Base-by-base conservation (phyloP, 225 moss, liverwort and hornwort genomes). In the Pseudoscleropodium purum region DNA sequence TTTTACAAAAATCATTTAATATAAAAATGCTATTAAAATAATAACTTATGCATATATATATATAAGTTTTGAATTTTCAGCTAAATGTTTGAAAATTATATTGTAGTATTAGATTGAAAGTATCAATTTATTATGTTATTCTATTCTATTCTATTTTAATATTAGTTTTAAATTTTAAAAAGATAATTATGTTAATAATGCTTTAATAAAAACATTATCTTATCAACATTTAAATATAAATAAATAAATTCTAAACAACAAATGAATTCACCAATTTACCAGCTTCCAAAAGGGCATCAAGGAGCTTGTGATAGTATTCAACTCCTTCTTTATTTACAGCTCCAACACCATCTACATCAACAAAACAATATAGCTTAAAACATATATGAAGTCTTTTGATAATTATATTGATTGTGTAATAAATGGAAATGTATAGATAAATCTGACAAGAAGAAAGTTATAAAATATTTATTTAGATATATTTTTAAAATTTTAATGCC, bases 281-380 rank as follows among this genome's bases (percentile, higher is more conserved):
- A 41, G 20, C 87, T 88, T 85, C 25, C 12, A 86, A 70, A 86
- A 93, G 91, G 56, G 85, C 41, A 89, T 92, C 80, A 20, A 93
- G 60, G n/a, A 93, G 75, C 17, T 75, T 93, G 82, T 92, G 90
- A 61, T 93, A 93, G 75, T 92, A 92, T 6, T 78, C 39, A 85
- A 93, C 80, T 73, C 93, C 91, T 84, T 91, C 92, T 64, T 87
- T 74, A 26, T 93, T 93, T n/a, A 91, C 0, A 27, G 15, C 86
- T 74, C 92, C 93, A 79, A 85, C n/a, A 23, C 92, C 91, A 45
- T 91, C 92, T 93, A 23, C 27, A 89, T 2, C 29, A 54, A 11
- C 17, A 12, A 8, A 81, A 52, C 39, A 21, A 5, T 5, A 34
- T 6, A 39, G 6, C 0, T 52, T 10, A 33, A 41, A 17, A 17